Base-by-base conservation (phyloP, 176 grass and related monocot species). In the Lolium rigidum region DNA sequence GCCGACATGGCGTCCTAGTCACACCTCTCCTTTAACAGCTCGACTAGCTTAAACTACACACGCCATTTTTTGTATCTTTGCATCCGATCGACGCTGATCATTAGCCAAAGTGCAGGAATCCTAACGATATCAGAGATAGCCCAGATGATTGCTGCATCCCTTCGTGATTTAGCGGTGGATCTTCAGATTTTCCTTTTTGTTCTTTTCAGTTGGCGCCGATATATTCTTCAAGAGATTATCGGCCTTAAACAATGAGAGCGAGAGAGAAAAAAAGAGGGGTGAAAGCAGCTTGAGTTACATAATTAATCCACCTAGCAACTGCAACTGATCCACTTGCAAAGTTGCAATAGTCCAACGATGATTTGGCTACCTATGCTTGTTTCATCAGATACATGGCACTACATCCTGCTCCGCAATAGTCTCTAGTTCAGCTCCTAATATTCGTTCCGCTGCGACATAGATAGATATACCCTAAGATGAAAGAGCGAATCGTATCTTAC, bases 401-500 rank as follows among this genome's bases (percentile, higher is more conserved):
- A 11, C 5, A 3, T 10, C 22, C 13, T 47, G 44, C 12, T 46
- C 28, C 28, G 28, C 28, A 62, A 41, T 78, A 59, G 20, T 44
- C 11, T 78, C 5, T 26, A 14, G 18, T 13, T 17, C 14, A 44
- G 14, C 21, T n/a, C 51, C 37, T 13, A 44, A 68, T 46, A 59
- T 84, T 61, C 52, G n/a, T 47, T 83, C 15, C 57, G 48, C 15
- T 28, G 39, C 15, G 5, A 28, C 22, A 31, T 10, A 28, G 81
- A 24, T 41, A 41, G 51, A 22, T 49, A 18, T 49, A 13, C 24
- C 24, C 26, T 38, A 22, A 21, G 37, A 28, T 9, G 49, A 28
- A 62, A n/a, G 56, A 50, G 39, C 2, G 39, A 75, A 75, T 16
- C 22, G 47, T 75, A 63, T 75, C 69, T 75, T 62, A 61, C 6